These are phyloP conservation scores for Phytophthora kernoviae DNA, from an alignment of 352 stramenopile genomes.

Conservation along the genomic window DNA sequence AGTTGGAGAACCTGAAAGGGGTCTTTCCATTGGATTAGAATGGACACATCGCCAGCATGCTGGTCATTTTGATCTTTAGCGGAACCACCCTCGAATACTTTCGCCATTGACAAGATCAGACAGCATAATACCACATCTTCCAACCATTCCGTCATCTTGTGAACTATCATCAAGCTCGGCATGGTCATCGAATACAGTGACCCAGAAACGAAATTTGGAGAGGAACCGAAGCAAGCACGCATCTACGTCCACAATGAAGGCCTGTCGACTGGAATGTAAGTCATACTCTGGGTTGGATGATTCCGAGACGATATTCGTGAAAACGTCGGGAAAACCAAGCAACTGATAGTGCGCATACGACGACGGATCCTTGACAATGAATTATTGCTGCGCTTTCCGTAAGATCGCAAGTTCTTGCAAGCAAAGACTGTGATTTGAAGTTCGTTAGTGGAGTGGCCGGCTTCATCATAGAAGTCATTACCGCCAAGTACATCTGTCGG, in stretches of 20 bases:
- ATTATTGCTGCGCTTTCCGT: slow-evolving; percentile 41
- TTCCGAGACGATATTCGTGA: slow-evolving; percentile 84
- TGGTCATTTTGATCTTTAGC: slow-evolving; percentile 56
- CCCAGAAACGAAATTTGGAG: slow-evolving; percentile 73
- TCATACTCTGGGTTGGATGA: slow-evolving; percentile 79
- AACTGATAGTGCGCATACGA: slow-evolving; percentile 93
- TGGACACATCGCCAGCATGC: slow-evolving; percentile 65
- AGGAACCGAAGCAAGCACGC: slow-evolving; percentile 83
- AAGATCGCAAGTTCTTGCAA: slow-evolving; percentile 59
- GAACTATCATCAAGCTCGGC: slow-evolving; percentile 36
- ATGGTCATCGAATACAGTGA: slow-evolving; percentile 90
- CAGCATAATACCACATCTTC: slow-evolving; percentile 72
- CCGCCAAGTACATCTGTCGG: slow-evolving; percentile 17
- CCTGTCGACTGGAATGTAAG: slow-evolving; percentile 60
- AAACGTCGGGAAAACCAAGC: slow-evolving; percentile 86
- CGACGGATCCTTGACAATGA: slow-evolving; percentile 46
- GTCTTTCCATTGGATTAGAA: slow-evolving; percentile 81
- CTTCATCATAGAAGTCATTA: slow-evolving; percentile 27
- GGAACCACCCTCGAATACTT: slow-evolving; percentile 70
- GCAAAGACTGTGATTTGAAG: slow-evolving; percentile 73
- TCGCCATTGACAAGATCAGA: slow-evolving; percentile 74
- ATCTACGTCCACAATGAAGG: slow-evolving; percentile 75
- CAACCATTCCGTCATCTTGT: slow-evolving; percentile 69
- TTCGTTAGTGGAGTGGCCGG: slow-evolving; percentile 48
- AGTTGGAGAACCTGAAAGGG: slow-evolving; percentile 74